Base-by-base conservation (phyloP, 1,139 yeast species). In the Sugiyamaella paludigena region DNA sequence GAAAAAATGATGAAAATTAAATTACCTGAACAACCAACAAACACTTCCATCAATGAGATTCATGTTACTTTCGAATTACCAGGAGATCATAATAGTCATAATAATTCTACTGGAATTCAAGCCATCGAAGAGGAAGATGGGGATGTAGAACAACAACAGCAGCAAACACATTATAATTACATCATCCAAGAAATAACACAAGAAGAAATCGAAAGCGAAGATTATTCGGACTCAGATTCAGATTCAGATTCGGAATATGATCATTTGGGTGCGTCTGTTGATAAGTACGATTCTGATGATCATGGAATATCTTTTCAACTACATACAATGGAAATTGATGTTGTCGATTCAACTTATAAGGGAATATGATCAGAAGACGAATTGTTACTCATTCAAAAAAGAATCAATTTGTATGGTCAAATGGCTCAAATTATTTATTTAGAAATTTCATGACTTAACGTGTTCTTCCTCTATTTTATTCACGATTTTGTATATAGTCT, bases 271-370 rank as follows among this genome's bases (percentile, higher is more conserved):
- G 37, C 37, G 31, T 47, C 48, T 8, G 56, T 47, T n/a, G 48
- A 33, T n/a, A 47, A 46, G 10, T 47, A 45, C 32, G 45, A 45
- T 28, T 51, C 38, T 1, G 49, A 41, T 4, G 51, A 52, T 16
- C 50, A 52, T n/a, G 51, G 43, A 9, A 48, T 44, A 32, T 52
- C 44, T 15, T 42, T 44, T 11, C 45, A 44, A n/a, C 40, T 46
- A 26, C 30, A 11, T 9, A 37, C 42, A 31, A 35, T 29, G 29
- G 35, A 31, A 16, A 36, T 28, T 10, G 54, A 40, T 38, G 27
- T 47, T 2, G 47, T 43, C 31, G 47, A 47, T n/a, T 47, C 42
- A 11, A n/a, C 33, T 56, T 13, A 58, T 59, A 19, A 59, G 55
- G 31, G 63, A 60, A 35, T 58, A 55, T 7, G 51, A 50, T 33